A percentile compares a stretch with the other conserved stretches of the same genome.
These are phyloP conservation scores for Podila epigama DNA, from an alignment of 192 early-diverging fungal species.

Conservation along the genomic window DNA sequence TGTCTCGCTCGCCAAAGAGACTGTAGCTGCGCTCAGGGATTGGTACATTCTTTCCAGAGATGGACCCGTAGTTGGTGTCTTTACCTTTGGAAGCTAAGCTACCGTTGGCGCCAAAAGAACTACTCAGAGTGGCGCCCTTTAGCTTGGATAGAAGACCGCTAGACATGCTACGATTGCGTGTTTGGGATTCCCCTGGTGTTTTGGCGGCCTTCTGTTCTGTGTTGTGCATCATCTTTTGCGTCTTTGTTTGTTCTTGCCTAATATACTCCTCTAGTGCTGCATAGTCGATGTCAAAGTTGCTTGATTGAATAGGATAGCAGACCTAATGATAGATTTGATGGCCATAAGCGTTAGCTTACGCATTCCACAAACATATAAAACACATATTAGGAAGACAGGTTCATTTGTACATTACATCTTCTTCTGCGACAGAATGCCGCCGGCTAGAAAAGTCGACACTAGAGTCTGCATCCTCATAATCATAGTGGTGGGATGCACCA, in stretches of 20 bases:
- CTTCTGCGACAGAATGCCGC: conserved; percentile 45
- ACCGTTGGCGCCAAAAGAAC: conserved; percentile 11
- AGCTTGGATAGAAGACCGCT: conserved; percentile 31
- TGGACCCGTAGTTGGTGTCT: conserved; percentile 24
- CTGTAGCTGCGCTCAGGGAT: conserved; percentile 41
- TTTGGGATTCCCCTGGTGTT: background rate
- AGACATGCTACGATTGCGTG: background rate
- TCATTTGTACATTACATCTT: conserved; percentile 44
- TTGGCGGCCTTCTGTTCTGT: background rate
- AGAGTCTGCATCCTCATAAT: conserved; percentile 43
- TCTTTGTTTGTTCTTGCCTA: conserved; percentile 43
- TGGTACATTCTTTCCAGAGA: background rate
- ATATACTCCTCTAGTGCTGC: conserved; percentile 40
- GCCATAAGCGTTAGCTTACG: no score
- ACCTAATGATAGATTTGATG: conserved; percentile 13
- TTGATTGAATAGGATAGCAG: conserved; percentile 30
- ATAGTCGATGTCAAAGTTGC: conserved; percentile 32
- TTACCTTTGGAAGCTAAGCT: conserved; percentile 16
- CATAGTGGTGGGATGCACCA: conserved; percentile 41
- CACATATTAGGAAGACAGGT: background rate
- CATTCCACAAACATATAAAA: background rate
- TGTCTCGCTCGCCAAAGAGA: conserved; percentile 48
- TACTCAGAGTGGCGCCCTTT: conserved; percentile 3
- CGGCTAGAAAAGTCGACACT: conserved; percentile 46
- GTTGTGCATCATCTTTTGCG: conserved; percentile 27